Base-by-base conservation (phyloP, 768 basidiomycete species). In the Neoboletus magnificus region DNA sequence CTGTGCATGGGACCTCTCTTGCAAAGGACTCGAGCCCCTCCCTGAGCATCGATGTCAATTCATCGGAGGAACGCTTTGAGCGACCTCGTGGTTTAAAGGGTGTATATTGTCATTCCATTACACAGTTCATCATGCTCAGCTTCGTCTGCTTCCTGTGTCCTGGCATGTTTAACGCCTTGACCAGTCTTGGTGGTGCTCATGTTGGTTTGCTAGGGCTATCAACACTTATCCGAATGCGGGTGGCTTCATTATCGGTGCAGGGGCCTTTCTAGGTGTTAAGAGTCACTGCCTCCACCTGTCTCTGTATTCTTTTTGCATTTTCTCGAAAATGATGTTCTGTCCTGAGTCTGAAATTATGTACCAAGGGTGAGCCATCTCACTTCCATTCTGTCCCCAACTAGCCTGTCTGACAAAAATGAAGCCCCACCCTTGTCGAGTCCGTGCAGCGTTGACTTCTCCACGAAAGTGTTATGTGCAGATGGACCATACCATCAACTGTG, bases 121-220 rank as follows among this genome's bases (percentile, higher is more conserved):
- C 80, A 0, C 84, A 87, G 69, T 75, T 76, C 2, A 66, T 85
- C 54, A 77, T 90, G 76, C 77, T 89, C 45, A 87, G 85, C 43
- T 77, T 89, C 47, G 82, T 88, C 45, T 87, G 87, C 40, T 79
- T 80, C 66, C 69, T 79, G 65, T 73, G 72, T 56, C 70, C 70
- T 71, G 87, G 89, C 46, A 77, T 90, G 45, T 91, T 88, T 74
- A 90, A 91, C 63, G 83, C 87, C 9, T 73, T 90, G 63, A 88
- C 83, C 52, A 87, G 89, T 35, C 76, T 93, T n/a, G 0, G 8
- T 36, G 5, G 33, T 46, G 8, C 30, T 56, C 48, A 62, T 42
- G 32, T 25, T 29, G 42, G 33, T 45, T 50, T 39, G 23, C 15
- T 58, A 89, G 87, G 16, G 83, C 81, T 10, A 73, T 87, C 59